Conservation (phyloP, 2,329 filamentous ascomycete species). For the Fusarium concolor region DNA sequence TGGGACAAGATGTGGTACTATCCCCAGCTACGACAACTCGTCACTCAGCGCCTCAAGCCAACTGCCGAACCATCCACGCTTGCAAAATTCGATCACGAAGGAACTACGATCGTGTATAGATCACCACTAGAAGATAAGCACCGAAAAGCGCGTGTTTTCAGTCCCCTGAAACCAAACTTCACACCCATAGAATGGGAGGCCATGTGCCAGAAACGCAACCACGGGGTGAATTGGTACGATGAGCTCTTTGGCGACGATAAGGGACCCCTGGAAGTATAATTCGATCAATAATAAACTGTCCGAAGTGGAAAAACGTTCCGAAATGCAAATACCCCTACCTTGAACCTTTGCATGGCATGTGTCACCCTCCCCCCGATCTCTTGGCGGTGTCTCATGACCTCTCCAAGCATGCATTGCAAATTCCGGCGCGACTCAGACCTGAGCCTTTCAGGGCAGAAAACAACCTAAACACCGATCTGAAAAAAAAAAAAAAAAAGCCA, state of each 20-base stretch:
- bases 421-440: not conserved
- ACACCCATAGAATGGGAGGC: constrained; percentile 48
- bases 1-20: constrained; percentile 54
- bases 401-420: not conserved
- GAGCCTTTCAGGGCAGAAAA: not conserved
- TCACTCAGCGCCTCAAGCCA: constrained; percentile 43
- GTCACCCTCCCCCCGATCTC: not conserved
- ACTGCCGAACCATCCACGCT: constrained; percentile 21
- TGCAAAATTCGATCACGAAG: constrained; percentile 11
- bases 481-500: too few relatives aligned
- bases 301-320: not conserved
- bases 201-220: constrained; percentile 49
- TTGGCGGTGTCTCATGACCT: constrained; percentile 19
- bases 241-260: constrained; percentile 51
- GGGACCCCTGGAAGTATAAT: constrained; percentile 43
- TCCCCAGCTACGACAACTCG: constrained; percentile 47
- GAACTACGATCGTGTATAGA: constrained; percentile 41
- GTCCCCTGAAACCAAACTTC: constrained; percentile 40
- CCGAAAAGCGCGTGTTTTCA: constrained; percentile 40
- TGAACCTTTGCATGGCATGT: not conserved
- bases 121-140: constrained; percentile 31
- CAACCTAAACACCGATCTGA: not conserved
- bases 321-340: too few relatives aligned
- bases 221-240: constrained; percentile 47
- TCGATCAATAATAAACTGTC: not conserved